These are phyloP conservation scores for Hypoxylon rickii DNA, from an alignment of 495 filamentous ascomycete species.

Conservation along the genomic window DNA sequence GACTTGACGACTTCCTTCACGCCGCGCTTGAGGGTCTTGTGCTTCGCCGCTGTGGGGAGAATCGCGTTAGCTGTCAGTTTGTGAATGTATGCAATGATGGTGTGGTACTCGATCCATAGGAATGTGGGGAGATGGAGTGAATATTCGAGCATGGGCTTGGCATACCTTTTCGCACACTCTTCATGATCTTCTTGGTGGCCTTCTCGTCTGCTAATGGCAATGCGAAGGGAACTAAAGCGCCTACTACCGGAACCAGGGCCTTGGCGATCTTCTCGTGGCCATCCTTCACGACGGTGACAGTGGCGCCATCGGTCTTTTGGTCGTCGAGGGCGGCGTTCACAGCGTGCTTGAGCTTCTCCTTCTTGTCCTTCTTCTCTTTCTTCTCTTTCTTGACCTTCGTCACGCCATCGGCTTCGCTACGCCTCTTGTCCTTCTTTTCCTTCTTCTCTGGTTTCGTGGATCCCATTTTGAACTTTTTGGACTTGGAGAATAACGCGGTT, in stretches of 20 bases:
- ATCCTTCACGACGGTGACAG: slow-evolving; percentile 43
- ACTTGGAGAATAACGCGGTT: not conserved
- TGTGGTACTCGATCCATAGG: slow-evolving; percentile 2
- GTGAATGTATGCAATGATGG: not conserved
- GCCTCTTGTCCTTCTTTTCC: slow-evolving; percentile 82
- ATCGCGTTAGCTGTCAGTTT: slow-evolving; percentile 22
- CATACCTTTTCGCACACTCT: slow-evolving; percentile 91
- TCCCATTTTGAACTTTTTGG: slow-evolving; percentile 28
- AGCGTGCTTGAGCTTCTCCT: slow-evolving; percentile 61
- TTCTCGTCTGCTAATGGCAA: slow-evolving; percentile 90
- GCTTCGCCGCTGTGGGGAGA: slow-evolving; percentile 72
- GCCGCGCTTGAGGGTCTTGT: slow-evolving; percentile 91
- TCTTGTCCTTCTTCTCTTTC: slow-evolving; percentile 70
- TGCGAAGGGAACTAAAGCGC: slow-evolving; percentile 90
- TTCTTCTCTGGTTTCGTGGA: slow-evolving; percentile 60
- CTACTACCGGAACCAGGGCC: slow-evolving; percentile 57
- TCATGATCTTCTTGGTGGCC: slow-evolving; percentile 87
- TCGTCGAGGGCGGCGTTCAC: slow-evolving; percentile 58
- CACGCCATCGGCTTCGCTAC: slow-evolving; percentile 74
- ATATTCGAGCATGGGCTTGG: not conserved
- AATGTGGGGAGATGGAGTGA: not conserved
- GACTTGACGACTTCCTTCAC: slow-evolving; percentile 98
- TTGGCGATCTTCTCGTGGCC: slow-evolving; percentile 54
- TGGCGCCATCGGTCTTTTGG: slow-evolving; percentile 36
- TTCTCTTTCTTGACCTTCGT: slow-evolving; percentile 74